Conservation (phyloP, 2,329 filamentous ascomycete species). For the Zymoseptoria ardabiliae region DNA sequence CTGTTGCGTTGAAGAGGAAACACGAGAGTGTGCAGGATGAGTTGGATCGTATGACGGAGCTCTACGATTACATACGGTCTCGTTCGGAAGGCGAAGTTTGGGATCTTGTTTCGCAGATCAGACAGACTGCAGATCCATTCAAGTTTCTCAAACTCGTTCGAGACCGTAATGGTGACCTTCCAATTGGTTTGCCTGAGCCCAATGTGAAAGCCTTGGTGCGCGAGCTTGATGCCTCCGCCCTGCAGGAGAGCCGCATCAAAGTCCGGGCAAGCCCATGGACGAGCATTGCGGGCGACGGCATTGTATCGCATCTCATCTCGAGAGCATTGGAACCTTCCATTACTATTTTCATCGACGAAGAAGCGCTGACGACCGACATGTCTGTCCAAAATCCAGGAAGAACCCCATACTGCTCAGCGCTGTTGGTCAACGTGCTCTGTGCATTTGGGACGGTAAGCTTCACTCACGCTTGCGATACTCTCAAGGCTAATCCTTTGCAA, state of each 20-base stretch:
- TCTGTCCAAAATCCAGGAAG: neutral
- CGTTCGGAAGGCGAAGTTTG: neutral
- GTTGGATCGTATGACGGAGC: neutral
- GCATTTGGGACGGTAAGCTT: neutral
- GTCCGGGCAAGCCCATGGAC: neutral
- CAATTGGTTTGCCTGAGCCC: neutral
- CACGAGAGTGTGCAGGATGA: constrained; percentile 1
- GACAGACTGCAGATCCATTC: neutral
- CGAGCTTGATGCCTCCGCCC: neutral
- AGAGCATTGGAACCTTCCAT: neutral
- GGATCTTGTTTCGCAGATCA: neutral
- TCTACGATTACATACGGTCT: neutral
- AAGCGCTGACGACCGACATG: neutral
- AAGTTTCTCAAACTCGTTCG: neutral
- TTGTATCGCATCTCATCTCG: neutral
- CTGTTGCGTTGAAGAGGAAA: neutral
- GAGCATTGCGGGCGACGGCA: neutral
- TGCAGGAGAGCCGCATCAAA: neutral
- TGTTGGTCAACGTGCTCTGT: neutral
- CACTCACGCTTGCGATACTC: neutral
- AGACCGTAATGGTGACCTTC: neutral
- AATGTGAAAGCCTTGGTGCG: neutral
- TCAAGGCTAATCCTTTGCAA: neutral
- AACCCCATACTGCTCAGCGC: neutral
- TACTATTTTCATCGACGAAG: neutral